These are phyloP conservation scores for Elaeis oleifera DNA, from an alignment of 202 grass and related monocot species.

Conservation along the genomic window DNA sequence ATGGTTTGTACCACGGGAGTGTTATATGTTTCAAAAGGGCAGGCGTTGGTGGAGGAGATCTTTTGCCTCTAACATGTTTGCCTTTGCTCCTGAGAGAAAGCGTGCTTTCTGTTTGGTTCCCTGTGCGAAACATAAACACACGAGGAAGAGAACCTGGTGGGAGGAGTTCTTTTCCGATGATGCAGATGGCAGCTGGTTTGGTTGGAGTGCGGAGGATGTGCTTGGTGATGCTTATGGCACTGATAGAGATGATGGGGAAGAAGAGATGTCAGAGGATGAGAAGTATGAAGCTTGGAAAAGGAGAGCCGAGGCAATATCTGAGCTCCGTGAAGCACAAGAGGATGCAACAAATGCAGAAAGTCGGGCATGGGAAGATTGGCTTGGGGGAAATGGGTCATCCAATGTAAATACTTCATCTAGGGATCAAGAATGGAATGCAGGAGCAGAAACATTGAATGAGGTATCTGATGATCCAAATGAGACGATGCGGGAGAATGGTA, in stretches of 20 bases:
- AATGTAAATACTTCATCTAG: constrained; percentile 17
- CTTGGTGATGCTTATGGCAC: constrained; percentile 20
- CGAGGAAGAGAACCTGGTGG: constrained; percentile 69
- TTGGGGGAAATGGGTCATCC: constrained; percentile 13
- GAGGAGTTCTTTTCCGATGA: constrained; percentile 42
- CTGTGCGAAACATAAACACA: constrained; percentile 28
- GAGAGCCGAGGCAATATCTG: constrained; percentile 74
- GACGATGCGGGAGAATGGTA: constrained; percentile 50
- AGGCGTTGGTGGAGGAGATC: constrained; percentile 14
- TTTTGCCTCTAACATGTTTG: constrained; percentile 37
- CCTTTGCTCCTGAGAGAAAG: constrained; percentile 33
- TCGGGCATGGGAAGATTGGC: constrained; percentile 80
- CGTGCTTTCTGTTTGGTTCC: constrained; percentile 26
- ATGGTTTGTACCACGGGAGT: constrained; percentile 33
- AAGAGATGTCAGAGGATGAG: constrained; percentile 41
- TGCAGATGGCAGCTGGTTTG: constrained; percentile 42
- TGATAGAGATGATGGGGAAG: constrained; percentile 6
- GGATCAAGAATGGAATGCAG: constrained; percentile 40
- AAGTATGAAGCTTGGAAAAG: constrained; percentile 82
- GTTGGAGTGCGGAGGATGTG: constrained; percentile 36
- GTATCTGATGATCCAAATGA: constrained; percentile 52
- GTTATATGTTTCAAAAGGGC: constrained; percentile 18
- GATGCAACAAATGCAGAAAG: constrained; percentile 47
- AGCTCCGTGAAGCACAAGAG: constrained; percentile 64
- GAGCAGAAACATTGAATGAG: constrained; percentile 9